Evolutionary conservation across 257 asterid genomes (phyloP).

Genomic region (Parsonsia alboflavescens): DNA sequence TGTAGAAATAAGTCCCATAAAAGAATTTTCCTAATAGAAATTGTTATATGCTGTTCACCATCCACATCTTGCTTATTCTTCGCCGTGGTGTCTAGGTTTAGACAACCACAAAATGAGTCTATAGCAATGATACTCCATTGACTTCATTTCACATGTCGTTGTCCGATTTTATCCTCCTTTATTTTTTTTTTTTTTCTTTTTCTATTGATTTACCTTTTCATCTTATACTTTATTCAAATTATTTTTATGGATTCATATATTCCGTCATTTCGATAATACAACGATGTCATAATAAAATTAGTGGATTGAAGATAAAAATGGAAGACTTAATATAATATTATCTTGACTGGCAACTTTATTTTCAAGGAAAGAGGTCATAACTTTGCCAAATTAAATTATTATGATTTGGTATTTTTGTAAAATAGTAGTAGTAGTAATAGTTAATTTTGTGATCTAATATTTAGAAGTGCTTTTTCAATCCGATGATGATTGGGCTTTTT

Average conservation of each 20-base stretch:
- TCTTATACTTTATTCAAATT: not conserved
- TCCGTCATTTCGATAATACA: too few species aligned
- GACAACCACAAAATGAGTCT: not conserved
- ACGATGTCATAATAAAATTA: too few species aligned
- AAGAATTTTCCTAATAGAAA: too few species aligned
- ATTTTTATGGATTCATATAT: not conserved
- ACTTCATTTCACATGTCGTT: not conserved
- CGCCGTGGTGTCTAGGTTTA: not conserved
- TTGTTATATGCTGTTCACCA: too few species aligned
- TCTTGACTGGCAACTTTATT: too few species aligned
- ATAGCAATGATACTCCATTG: conserved; percentile 2
- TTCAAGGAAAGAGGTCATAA: not conserved
- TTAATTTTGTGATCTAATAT: too few species aligned
- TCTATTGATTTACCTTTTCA: not conserved
- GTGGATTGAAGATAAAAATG: too few species aligned
- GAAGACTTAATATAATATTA: too few species aligned
- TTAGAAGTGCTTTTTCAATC: not conserved
- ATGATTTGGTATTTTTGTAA: not conserved
- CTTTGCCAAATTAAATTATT: not conserved
- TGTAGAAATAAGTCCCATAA: too few species aligned
- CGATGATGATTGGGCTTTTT: conserved; percentile 18
- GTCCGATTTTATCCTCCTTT: not conserved
- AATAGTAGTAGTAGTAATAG: too few species aligned
- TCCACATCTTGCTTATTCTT: too few species aligned
- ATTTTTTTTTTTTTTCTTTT: too few species aligned